Percentiles rank a stretch among this genome's conserved stretches.
phyloP scores from a whole-genome alignment of 2,329 filamentous ascomycete species.

The Aspergillus awamori region DNA sequence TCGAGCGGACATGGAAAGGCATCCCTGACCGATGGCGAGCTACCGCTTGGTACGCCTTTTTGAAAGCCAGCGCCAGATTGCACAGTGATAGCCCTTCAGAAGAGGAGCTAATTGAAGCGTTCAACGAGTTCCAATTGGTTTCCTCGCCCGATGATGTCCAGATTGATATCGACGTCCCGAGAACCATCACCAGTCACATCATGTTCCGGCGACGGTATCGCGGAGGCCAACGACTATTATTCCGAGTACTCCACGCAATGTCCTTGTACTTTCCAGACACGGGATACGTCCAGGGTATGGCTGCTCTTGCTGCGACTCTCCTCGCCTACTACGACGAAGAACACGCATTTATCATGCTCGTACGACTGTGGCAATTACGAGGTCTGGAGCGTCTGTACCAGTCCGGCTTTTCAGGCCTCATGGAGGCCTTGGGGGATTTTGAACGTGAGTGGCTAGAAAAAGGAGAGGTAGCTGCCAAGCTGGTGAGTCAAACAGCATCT shows the following conservation, averaged over 20 bases:
- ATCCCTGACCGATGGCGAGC: constrained; percentile 95
- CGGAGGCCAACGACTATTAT: constrained; percentile 87
- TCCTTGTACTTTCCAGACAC: constrained; percentile 88
- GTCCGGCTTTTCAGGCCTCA: constrained; percentile 80
- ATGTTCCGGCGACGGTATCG: constrained; percentile 94
- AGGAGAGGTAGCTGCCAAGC: constrained; percentile 76
- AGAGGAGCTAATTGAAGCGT: constrained; percentile 70
- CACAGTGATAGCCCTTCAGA: constrained; percentile 66
- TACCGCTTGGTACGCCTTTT: constrained; percentile 92
- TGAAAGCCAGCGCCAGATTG: constrained; percentile 73
- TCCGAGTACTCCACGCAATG: constrained; percentile 88
- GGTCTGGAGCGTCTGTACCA: constrained; percentile 84
- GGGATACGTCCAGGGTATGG: constrained; percentile 98
- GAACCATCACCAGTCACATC: constrained; percentile 92
- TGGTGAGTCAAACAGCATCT: constrained; percentile 55
- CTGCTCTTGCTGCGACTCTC: constrained; percentile 84
- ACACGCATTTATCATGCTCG: constrained; percentile 90
- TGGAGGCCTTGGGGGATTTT: constrained; percentile 83
- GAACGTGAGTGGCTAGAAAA: constrained; percentile 78
- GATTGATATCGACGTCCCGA: constrained; percentile 94
- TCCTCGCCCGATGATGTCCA: constrained; percentile 89
- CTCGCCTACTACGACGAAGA: constrained; percentile 98
- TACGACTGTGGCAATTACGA: constrained; percentile 87
- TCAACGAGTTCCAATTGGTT: constrained; percentile 71
- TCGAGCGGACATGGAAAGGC: constrained; percentile 94